These are phyloP conservation scores for Solanum appendiculatum DNA, from an alignment of 257 asterid genomes.

Conservation along the genomic window DNA sequence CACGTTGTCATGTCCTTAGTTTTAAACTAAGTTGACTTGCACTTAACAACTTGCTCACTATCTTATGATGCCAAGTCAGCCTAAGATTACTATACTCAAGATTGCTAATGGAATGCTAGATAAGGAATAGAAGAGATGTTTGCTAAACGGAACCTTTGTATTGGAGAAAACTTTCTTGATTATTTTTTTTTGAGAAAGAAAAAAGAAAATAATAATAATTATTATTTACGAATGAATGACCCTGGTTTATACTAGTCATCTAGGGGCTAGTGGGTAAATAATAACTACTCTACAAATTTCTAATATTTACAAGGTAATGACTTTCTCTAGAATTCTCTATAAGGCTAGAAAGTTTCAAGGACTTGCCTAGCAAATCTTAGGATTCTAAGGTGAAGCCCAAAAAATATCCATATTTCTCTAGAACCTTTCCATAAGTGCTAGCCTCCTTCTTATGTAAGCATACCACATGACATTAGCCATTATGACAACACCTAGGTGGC, in stretches of 20 bases:
- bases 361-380: background rate
- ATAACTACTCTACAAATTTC: background rate
- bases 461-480: no score
- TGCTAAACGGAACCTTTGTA: background rate
- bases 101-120: background rate
- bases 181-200: no score
- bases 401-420: background rate
- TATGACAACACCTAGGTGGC: no score
- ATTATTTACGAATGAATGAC: background rate
- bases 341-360: background rate
- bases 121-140: background rate
- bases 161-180: background rate
- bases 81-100: background rate
- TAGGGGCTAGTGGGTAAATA: background rate
- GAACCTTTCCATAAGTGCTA: background rate
- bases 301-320: background rate
- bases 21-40: background rate
- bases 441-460: background rate
- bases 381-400: background rate
- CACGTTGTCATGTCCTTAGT: background rate
- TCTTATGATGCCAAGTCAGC: background rate
- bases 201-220: no score
- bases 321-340: background rate
- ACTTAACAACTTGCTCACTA: background rate
- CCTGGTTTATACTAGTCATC: background rate